Base-by-base conservation (phyloP, 73 alveolate genomes). In the Paramecium bursaria region DNA sequence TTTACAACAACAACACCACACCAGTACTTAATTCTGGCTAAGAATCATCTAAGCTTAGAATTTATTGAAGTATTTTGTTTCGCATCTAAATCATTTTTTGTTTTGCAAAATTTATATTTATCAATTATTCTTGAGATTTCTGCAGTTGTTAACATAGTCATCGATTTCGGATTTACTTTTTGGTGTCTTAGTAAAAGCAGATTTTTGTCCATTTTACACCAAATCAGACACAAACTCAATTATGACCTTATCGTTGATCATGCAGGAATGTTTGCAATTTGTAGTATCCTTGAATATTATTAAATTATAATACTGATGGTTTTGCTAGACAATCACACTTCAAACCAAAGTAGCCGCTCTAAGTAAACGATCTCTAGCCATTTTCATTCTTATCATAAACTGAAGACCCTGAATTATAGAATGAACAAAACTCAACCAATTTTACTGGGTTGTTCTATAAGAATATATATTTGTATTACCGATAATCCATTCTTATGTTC, bases 231-330 rank as follows among this genome's bases (percentile, higher is more conserved):
- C 74, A 21, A 51, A 22, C 25, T 51, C 74, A 19, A 51, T 44
- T 26, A 51, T 44, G 27, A 51, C 23, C 27, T 51, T 51, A 39
- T 74, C 86, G 46, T 74, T 74, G 11, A 74, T 74, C 31, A 74
- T 46, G 39, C 86, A 74, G 9, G 86, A 74, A 26, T 74, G 86
- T 26, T 74, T 48, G 48, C 86, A 74, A 50, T 74, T 53, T 47
- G 46, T 54, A 25, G 48, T n/a, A 13, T 33, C 75, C 74, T 51
- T 11, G 23, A 13, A 1, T 26, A 25, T 13, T 11, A 50, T 13
- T 14, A 1, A 51, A 17, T 26, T 51, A 11, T 26, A 19, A 4
- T 51, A 51, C 74, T 51, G 74, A 17, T 47, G 74, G 51, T 21
- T 44, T 54, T 25, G 44, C 48, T 6, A 44, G 48, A 14, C 86